phyloP scores from a whole-genome alignment of 2,329 filamentous ascomycete genomes.

The Sarocladium strictum region DNA sequence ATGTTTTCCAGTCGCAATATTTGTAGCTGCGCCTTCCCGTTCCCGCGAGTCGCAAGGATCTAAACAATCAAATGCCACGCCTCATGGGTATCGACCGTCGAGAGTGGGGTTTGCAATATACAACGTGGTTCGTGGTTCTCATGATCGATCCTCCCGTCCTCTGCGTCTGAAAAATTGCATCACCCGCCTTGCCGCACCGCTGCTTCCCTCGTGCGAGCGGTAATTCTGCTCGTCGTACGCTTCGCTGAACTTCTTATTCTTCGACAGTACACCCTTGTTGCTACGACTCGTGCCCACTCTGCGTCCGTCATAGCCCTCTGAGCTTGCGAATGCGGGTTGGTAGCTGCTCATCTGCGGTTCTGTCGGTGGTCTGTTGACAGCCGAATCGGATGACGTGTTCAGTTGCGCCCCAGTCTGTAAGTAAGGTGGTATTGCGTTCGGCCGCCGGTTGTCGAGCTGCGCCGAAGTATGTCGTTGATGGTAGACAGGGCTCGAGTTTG shows the following conservation, averaged over 20 bases:
- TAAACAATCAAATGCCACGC: background rate
- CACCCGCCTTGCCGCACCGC: conserved; percentile 80
- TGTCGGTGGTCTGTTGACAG: conserved; percentile 40
- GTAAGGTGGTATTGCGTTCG: conserved; percentile 40
- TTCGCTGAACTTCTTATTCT: conserved; percentile 83
- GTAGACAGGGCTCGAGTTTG: conserved; percentile 29
- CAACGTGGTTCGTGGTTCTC: conserved; percentile 1
- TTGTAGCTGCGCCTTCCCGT: conserved; percentile 2
- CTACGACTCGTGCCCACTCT: conserved; percentile 30
- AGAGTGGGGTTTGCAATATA: background rate
- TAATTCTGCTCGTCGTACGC: conserved; percentile 66
- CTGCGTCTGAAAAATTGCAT: conserved; percentile 97
- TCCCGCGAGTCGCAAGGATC: background rate
- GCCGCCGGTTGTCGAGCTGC: conserved; percentile 32
- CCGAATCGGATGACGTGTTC: conserved; percentile 48
- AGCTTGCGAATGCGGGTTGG: conserved; percentile 34
- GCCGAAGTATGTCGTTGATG: conserved; percentile 36
- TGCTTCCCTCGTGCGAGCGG: conserved; percentile 71
- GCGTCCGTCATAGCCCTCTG: conserved; percentile 36
- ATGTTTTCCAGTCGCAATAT: conserved; percentile 1
- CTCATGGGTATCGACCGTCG: background rate
- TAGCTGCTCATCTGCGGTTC: conserved; percentile 36
- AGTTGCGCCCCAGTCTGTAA: conserved; percentile 33
- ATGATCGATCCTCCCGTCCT: conserved; percentile 49
- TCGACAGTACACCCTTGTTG: conserved; percentile 57